Evolutionary conservation across 116 monocot species (phyloP), one percentile per base, ranked within the genome.

Genomic region (Iris pallida): DNA sequence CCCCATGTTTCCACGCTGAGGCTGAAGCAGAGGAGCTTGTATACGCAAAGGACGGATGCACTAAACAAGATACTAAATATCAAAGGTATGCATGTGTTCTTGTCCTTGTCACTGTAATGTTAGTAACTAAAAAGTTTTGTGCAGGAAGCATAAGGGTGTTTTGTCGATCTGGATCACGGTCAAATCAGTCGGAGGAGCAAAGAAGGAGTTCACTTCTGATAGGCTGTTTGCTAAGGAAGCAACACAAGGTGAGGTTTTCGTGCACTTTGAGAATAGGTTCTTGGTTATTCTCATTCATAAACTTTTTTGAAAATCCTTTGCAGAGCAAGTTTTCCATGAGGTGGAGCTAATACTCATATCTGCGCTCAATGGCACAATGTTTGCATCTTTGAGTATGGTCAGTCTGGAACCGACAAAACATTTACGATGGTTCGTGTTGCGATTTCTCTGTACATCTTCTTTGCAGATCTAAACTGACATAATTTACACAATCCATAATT

Each of bases 101-200:
- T 0, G 12, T 41, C 49, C 51, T n/a, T 14, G 45, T 61, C n/a
- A 44, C 44, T 30, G 52, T 20, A 5, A 49, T 51, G 5, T 30
- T 52, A 51, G 18, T n/a, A 42, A 7, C 40, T 40, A 41, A 67
- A 66, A 16, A n/a, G n/a, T n/a, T n/a, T 52, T 63, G 61, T 89
- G 15, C 71, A 93, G 93, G 93, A 71, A 82, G 89, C 46, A 89
- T 93, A 18, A 88, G 93, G 68, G 93, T 93, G 41, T 88, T 93
- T 59, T 86, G 86, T 61, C 70, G 93, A 65, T 66, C 89, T 10
- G 82, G 75, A 75, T 93, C 43, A 65, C 68, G 2, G 61, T 89
- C 56, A 71, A 59, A 71, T 77, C 84, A 18, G 57, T 55, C 11
- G 86, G 73, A 58, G 53, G 66, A 67, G 12, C 53, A 13, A 93